Conservation (phyloP, 208 protist species). For the Porcisia hertigi region DNA sequence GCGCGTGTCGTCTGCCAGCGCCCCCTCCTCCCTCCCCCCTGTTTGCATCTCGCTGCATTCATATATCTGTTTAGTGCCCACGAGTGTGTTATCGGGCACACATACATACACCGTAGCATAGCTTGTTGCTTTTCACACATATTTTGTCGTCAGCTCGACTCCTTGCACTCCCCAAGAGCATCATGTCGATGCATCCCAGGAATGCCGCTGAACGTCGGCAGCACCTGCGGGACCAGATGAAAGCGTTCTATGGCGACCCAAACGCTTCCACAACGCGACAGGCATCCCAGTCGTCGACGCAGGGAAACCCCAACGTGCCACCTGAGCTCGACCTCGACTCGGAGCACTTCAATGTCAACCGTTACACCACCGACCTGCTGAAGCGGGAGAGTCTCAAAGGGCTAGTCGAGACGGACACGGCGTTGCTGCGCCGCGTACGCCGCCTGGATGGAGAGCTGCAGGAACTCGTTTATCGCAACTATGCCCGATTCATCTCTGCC, state of each 20-base stretch:
- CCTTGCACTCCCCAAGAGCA: slow-evolving; percentile 1
- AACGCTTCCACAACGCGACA: slow-evolving; percentile 23
- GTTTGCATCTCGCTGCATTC: neutral
- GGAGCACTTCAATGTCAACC: slow-evolving; percentile 77
- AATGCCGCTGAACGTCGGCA: slow-evolving; percentile 49
- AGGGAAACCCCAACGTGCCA: slow-evolving; percentile 33
- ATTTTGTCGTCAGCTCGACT: neutral
- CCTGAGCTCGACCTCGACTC: slow-evolving; percentile 83
- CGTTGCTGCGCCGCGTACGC: slow-evolving; percentile 72
- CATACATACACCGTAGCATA: neutral
- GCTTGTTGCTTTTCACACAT: neutral
- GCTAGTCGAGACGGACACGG: slow-evolving; percentile 79
- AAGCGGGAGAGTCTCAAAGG: slow-evolving; percentile 71
- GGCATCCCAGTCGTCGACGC: slow-evolving; percentile 4
- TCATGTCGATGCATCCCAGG: slow-evolving; percentile 2
- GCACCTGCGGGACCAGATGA: slow-evolving; percentile 76
- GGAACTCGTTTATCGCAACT: slow-evolving; percentile 99
- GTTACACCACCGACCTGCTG: slow-evolving; percentile 84
- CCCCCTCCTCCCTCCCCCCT: neutral
- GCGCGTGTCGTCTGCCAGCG: neutral
- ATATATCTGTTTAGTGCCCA: neutral
- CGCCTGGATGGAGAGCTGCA: slow-evolving; percentile 95
- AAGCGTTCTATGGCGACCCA: slow-evolving; percentile 81
- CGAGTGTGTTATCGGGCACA: neutral
- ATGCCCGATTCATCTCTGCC: slow-evolving; percentile 98